phyloP scores from a whole-genome alignment of 106 monocot species.

The Dioscorea zingiberensis region DNA sequence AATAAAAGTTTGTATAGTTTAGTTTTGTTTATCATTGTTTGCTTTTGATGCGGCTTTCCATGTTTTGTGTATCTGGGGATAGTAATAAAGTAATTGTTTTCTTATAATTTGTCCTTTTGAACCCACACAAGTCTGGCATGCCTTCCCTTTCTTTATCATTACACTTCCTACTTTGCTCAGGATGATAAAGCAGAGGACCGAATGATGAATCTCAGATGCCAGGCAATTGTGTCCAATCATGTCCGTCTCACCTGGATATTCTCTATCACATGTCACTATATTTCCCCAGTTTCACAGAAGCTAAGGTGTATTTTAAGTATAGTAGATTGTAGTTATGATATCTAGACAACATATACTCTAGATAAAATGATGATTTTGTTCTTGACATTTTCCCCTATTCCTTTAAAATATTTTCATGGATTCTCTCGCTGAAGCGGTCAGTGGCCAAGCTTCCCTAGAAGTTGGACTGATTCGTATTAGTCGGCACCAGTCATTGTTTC shows the following conservation, averaged over 20 bases:
- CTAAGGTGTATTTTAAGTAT: slow-evolving; percentile 63
- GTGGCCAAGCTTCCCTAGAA: slow-evolving; percentile 83
- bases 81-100: background rate
- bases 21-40: too few species aligned
- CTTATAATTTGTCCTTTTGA: background rate
- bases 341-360: background rate
- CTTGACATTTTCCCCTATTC: slow-evolving; percentile 23
- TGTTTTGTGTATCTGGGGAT: background rate
- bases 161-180: slow-evolving; percentile 22
- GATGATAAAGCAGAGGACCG: slow-evolving; percentile 20
- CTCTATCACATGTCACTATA: slow-evolving; percentile 72
- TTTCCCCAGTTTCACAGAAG: slow-evolving; percentile 88
- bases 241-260: slow-evolving; percentile 68
- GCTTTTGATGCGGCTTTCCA: background rate
- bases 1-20: too few species aligned
- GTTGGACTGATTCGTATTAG: slow-evolving; percentile 87
- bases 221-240: slow-evolving; percentile 59
- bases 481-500: background rate
- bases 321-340: background rate
- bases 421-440: slow-evolving; percentile 66
- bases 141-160: too few species aligned
- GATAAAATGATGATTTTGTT: background rate
- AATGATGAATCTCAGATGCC: slow-evolving; percentile 42
- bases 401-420: slow-evolving; percentile 8
- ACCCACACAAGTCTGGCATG: background rate